These are phyloP conservation scores for Dioscorea cayenensis DNA, from an alignment of 116 monocot species.

Conservation along the genomic window DNA sequence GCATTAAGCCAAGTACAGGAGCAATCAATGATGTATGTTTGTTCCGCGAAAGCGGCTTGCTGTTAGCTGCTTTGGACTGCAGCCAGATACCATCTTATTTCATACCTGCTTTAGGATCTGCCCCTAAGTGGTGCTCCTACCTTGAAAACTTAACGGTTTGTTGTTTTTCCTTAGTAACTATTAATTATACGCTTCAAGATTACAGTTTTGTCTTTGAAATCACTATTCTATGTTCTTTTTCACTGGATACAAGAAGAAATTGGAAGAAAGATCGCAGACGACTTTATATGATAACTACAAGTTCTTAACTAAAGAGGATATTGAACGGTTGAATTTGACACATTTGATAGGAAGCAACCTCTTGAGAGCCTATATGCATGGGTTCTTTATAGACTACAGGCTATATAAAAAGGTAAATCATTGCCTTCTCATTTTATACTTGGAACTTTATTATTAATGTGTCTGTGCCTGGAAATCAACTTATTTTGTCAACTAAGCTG, in stretches of 20 bases:
- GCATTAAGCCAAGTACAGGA: constrained; percentile 69
- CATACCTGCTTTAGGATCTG: constrained; percentile 82
- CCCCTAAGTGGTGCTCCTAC: constrained; percentile 88
- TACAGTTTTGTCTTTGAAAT: neutral
- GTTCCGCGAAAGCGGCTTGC: constrained; percentile 78
- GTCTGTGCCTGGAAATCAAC: neutral
- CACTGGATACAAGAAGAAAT: constrained; percentile 61
- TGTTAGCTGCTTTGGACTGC: constrained; percentile 74
- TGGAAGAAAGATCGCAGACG: constrained; percentile 68
- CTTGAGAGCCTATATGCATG: constrained; percentile 78
- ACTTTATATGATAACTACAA: constrained; percentile 79
- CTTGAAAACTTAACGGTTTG: constrained; percentile 79
- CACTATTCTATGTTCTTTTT: neutral
- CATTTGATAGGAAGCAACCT: constrained; percentile 57
- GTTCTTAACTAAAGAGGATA: constrained; percentile 84
- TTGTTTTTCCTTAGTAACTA: constrained; percentile 1
- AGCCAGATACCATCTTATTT: constrained; percentile 87
- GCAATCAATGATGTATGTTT: constrained; percentile 77
- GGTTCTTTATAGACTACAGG: constrained; percentile 58
- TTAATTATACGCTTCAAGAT: neutral
- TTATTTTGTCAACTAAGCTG: neutral
- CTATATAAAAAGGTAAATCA: constrained; percentile 71
- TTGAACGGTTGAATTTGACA: constrained; percentile 70
- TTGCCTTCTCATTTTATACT: neutral
- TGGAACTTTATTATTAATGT: neutral